These are phyloP conservation scores for Cystoisospora suis DNA, from an alignment of 169 alveolate species.

Conservation along the genomic window DNA sequence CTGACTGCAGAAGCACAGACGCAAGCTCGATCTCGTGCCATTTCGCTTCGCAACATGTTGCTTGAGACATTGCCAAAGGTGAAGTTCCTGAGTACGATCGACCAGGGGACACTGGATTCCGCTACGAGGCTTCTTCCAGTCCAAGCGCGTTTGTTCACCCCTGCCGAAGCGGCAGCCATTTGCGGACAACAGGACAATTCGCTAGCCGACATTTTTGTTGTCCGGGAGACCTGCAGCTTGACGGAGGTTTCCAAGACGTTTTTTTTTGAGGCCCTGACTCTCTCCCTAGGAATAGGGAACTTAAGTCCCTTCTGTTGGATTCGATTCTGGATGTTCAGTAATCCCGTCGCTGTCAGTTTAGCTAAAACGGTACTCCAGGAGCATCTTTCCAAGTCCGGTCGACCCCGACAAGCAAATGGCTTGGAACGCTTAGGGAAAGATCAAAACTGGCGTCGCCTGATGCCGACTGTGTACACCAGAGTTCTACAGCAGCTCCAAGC, in stretches of 20 bases:
- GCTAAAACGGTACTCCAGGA: background rate
- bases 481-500: background rate
- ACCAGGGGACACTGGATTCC: background rate
- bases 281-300: background rate
- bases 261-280: background rate
- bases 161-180: background rate
- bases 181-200: background rate
- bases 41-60: background rate
- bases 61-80: background rate
- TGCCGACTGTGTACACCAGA: background rate
- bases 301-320: background rate
- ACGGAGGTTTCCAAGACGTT: background rate
- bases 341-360: background rate
- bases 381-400: background rate
- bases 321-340: conserved; percentile 5
- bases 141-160: background rate
- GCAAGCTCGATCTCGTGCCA: background rate
- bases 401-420: background rate
- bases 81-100: background rate
- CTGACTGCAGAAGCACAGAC: background rate
- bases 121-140: background rate
- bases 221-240: background rate
- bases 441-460: background rate
- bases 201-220: background rate
- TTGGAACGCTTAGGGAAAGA: background rate